Percentiles rank a stretch among this genome's conserved stretches.
phyloP scores from a whole-genome alignment of 2,329 filamentous ascomycete species.

The Nemania abortiva region DNA sequence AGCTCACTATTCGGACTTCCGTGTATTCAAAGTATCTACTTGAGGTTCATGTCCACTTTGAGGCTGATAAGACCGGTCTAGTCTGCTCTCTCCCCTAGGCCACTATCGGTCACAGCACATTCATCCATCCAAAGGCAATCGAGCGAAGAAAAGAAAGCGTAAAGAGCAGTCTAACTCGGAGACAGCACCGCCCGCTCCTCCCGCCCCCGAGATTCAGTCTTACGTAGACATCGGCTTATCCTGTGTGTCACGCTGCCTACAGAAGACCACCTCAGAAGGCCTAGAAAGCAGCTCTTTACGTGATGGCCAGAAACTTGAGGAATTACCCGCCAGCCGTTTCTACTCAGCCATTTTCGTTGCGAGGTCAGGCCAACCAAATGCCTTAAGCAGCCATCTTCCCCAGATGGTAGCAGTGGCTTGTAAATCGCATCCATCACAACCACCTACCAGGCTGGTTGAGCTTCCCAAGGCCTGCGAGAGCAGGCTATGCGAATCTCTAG shows the following conservation, averaged over 20 bases:
- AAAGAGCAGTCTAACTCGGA: slow-evolving; percentile 46
- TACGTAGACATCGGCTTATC: slow-evolving; percentile 75
- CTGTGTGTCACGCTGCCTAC: slow-evolving; percentile 70
- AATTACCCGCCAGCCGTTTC: slow-evolving; percentile 23
- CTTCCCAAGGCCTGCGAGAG: slow-evolving; percentile 71
- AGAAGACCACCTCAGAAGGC: slow-evolving; percentile 54
- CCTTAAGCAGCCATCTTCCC: slow-evolving; percentile 71
- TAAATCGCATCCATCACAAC: slow-evolving; percentile 52
- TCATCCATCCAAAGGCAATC: slow-evolving; percentile 71
- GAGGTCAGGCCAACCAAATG: slow-evolving; percentile 67
- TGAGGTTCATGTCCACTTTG: not conserved
- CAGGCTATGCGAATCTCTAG: slow-evolving; percentile 67
- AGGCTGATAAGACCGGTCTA: slow-evolving; percentile 51
- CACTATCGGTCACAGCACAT: slow-evolving; percentile 68
- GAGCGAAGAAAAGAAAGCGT: slow-evolving; percentile 66
- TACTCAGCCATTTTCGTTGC: slow-evolving; percentile 70
- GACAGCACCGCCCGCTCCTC: slow-evolving; percentile 46
- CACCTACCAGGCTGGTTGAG: slow-evolving; percentile 68
- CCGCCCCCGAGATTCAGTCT: slow-evolving; percentile 64
- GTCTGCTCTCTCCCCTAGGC: slow-evolving; percentile 73
- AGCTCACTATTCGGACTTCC: no score
- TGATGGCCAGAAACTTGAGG: slow-evolving; percentile 12
- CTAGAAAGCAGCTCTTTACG: not conserved
- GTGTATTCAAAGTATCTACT: not conserved
- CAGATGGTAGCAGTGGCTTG: slow-evolving; percentile 66